Conservation (phyloP, 1,284 basidiomycete genomes). For the Ganoderma lucidum region DNA sequence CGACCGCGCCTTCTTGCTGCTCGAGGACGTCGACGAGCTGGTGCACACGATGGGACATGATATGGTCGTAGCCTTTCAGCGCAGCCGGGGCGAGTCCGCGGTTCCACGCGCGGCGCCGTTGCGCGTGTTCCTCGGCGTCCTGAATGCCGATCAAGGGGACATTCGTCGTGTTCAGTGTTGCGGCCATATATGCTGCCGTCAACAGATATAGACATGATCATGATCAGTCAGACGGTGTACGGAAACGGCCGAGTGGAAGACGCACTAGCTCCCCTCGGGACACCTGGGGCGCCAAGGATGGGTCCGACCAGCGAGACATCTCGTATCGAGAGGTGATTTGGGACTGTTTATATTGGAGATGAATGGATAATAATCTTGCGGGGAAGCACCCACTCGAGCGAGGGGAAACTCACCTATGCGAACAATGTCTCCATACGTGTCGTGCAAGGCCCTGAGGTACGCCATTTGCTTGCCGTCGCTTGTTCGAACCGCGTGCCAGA, state of each 20-base stretch:
- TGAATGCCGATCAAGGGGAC: slow-evolving; percentile 37
- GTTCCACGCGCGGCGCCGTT: slow-evolving; percentile 60
- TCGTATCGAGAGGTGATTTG: slow-evolving; percentile 2
- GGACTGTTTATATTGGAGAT: background rate
- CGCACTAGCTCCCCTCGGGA: slow-evolving; percentile 22
- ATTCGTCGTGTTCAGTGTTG: slow-evolving; percentile 11
- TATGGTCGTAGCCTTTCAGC: slow-evolving; percentile 58
- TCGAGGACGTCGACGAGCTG: slow-evolving; percentile 51
- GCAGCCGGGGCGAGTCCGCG: slow-evolving; percentile 57
- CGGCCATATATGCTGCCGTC: slow-evolving; percentile 2
- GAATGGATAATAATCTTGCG: too few relatives aligned
- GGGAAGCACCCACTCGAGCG: background rate
- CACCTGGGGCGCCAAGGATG: slow-evolving; percentile 10
- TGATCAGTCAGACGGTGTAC: background rate
- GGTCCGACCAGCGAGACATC: slow-evolving; percentile 8
- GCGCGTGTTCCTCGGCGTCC: slow-evolving; percentile 50
- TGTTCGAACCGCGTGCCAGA: background rate
- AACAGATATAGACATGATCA: background rate
- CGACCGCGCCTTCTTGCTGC: slow-evolving; percentile 42
- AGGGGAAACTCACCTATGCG: slow-evolving; percentile 1
- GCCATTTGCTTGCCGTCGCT: background rate
- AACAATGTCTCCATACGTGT: background rate
- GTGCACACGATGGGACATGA: slow-evolving; percentile 47
- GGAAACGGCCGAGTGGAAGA: background rate
- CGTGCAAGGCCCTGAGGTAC: background rate